These are phyloP conservation scores for Saccharomycopsis sp. DNA, from an alignment of 805 yeast species.

Conservation along the genomic window DNA sequence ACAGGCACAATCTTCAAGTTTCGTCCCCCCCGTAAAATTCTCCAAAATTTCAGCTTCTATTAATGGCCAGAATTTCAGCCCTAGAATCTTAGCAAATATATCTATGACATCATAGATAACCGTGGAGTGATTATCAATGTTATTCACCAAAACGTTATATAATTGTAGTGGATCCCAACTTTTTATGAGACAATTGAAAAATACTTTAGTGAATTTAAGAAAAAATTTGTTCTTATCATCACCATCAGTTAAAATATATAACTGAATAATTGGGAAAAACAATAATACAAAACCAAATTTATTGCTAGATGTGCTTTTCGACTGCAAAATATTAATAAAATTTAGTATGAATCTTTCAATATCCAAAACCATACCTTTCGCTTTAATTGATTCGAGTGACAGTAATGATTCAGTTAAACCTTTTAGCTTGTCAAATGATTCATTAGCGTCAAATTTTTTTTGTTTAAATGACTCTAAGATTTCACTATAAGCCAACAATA, in stretches of 20 bases:
- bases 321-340: constrained; percentile 5
- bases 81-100: not conserved
- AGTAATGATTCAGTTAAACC: constrained; percentile 3
- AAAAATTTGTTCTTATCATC: not conserved
- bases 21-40: not conserved
- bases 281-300: constrained; percentile 13
- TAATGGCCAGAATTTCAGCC: not conserved
- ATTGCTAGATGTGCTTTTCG: not conserved
- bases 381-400: not conserved
- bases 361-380: not conserved
- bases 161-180: constrained; percentile 15
- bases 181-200: constrained; percentile 6
- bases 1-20: not conserved
- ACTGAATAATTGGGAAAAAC: constrained; percentile 19
- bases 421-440: constrained; percentile 6
- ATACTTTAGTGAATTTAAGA: not conserved
- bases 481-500: constrained; percentile 4
- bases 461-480: constrained; percentile 12
- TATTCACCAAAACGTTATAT: constrained; percentile 11
- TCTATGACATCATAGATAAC: constrained; percentile 13
- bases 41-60: not conserved
- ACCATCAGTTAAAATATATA: constrained; percentile 3
- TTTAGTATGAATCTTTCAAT: constrained; percentile 14
- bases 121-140: constrained; percentile 4
- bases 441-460: constrained; percentile 4